Conservation (phyloP, 2,329 filamentous ascomycete species). For the Stemphylium lycopersici region DNA sequence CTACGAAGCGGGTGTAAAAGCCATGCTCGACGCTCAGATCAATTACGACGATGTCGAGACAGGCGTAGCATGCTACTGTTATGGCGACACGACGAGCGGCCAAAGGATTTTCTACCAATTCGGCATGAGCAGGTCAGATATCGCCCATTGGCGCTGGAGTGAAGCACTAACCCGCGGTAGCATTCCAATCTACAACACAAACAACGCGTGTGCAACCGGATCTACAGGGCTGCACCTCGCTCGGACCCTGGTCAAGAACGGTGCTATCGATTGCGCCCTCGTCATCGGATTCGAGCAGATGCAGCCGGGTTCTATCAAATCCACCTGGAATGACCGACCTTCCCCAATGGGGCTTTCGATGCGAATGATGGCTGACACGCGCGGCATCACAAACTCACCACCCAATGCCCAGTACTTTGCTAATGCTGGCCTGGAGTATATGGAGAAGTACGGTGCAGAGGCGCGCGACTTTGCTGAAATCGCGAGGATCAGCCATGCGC, state of each 20-base stretch:
- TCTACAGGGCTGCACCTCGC: constrained; percentile 85
- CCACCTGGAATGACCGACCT: constrained; percentile 79
- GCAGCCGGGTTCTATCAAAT: constrained; percentile 83
- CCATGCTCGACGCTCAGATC: constrained; percentile 80
- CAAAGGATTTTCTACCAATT: constrained; percentile 98
- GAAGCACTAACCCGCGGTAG: constrained; percentile 39
- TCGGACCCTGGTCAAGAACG: constrained; percentile 75
- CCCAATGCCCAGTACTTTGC: constrained; percentile 92
- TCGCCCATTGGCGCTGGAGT: not conserved
- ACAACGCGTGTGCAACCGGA: constrained; percentile 96
- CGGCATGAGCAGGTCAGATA: constrained; percentile 73
- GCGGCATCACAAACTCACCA: constrained; percentile 78
- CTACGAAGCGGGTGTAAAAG: constrained; percentile 88
- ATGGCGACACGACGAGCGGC: constrained; percentile 91
- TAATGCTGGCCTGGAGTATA: constrained; percentile 91
- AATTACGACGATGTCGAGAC: constrained; percentile 96
- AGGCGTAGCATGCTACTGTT: constrained; percentile 93
- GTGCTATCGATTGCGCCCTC: constrained; percentile 82
- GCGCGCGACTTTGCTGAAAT: constrained; percentile 92
- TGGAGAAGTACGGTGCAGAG: constrained; percentile 88
- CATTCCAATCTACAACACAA: constrained; percentile 96
- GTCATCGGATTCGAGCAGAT: constrained; percentile 98
- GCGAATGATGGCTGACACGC: constrained; percentile 81
- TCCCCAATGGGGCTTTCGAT: constrained; percentile 76
- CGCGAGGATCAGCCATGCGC: constrained; percentile 85